Percentiles rank a stretch among this genome's conserved stretches.
Conservation (phyloP, 2,329 filamentous ascomycete genomes). For the Gaeumannomyces tritici region DNA sequence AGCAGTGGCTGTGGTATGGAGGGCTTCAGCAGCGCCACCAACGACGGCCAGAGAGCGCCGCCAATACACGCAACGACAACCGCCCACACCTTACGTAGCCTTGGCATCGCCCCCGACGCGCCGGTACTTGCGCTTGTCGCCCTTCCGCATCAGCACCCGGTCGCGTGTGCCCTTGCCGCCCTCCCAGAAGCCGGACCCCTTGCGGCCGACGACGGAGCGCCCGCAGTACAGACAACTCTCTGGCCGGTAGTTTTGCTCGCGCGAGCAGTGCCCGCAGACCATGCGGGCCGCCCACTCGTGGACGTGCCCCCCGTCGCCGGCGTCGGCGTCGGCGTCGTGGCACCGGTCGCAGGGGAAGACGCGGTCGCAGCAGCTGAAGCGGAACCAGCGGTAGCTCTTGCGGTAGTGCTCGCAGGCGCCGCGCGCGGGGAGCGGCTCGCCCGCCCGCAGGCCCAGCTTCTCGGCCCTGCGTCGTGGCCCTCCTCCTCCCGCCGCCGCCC, state of each 20-base stretch:
- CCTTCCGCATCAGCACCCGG: constrained; percentile 59
- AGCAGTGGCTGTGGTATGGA: too few species aligned
- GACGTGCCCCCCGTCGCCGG: constrained; percentile 55
- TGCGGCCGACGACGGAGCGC: constrained; percentile 55
- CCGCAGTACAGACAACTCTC: constrained; percentile 70
- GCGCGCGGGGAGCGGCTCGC: constrained; percentile 41
- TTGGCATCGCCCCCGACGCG: constrained; percentile 34
- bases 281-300: constrained; percentile 79
- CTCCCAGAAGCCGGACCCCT: constrained; percentile 72
- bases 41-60: too few species aligned
- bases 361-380: constrained; percentile 51
- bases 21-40: too few species aligned
- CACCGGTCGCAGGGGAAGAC: constrained; percentile 61
- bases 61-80: too few species aligned
- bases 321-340: constrained; percentile 48
- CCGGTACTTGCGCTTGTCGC: constrained; percentile 67
- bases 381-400: constrained; percentile 53
- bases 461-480: constrained; percentile 38
- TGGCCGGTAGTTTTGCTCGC: constrained; percentile 70
- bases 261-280: constrained; percentile 71
- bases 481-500: too few species aligned
- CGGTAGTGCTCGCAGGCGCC: constrained; percentile 50
- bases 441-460: constrained; percentile 45
- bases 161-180: constrained; percentile 76
- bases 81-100: background rate